phyloP scores from a whole-genome alignment of 2,329 filamentous ascomycete genomes.

The Xylariales sp. region DNA sequence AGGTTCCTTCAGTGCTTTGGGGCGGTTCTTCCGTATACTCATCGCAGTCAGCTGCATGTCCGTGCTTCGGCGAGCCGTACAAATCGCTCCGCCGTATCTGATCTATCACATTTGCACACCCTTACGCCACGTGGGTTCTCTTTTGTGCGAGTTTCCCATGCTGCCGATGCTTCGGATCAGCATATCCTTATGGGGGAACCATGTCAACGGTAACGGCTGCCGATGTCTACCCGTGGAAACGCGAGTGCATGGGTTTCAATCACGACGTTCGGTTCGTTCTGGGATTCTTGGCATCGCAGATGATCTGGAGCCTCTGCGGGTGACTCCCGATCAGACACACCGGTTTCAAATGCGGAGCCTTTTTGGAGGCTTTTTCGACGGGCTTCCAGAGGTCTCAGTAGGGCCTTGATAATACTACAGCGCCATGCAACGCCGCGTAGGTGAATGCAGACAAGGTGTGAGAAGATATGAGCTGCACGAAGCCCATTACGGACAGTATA shows the following conservation, averaged over 20 bases:
- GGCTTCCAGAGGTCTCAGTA: not conserved
- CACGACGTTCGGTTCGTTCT: not conserved
- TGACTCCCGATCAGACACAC: not conserved
- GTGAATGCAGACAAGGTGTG: not conserved
- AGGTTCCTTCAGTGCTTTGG: not conserved
- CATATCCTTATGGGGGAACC: not conserved
- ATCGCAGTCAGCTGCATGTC: not conserved
- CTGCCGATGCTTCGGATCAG: slow-evolving; percentile 1
- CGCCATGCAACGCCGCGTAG: not conserved
- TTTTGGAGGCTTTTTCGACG: not conserved
- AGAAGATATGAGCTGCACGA: slow-evolving; percentile 2
- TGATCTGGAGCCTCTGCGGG: not conserved
- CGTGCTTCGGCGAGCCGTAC: not conserved
- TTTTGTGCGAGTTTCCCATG: not conserved
- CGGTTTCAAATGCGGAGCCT: not conserved
- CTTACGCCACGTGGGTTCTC: slow-evolving; percentile 4
- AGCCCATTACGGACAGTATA: slow-evolving; percentile 4
- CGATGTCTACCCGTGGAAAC: not conserved
- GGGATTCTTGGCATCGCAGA: not conserved
- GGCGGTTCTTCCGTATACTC: not conserved
- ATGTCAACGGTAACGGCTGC: slow-evolving; percentile 3
- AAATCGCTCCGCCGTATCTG: not conserved
- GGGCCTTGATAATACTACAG: not conserved
- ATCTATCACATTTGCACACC: slow-evolving; percentile 7
- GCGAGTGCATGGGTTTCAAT: not conserved